phyloP scores from a whole-genome alignment of 306 rosid species.

The Albizia julibrissin region DNA sequence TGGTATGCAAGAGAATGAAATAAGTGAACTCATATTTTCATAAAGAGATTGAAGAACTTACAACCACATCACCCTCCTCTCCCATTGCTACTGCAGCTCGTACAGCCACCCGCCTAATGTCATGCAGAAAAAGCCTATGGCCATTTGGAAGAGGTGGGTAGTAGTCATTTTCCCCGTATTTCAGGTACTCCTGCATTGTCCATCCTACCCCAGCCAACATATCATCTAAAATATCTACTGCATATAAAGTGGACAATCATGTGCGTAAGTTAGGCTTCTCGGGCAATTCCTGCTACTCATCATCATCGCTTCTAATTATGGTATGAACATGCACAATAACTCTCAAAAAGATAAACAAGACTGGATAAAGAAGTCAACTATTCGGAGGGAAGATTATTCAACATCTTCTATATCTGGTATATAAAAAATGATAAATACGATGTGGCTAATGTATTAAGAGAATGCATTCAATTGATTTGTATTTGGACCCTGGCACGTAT shows the following conservation, averaged over 20 bases:
- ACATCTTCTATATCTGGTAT: neutral
- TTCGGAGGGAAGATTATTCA: neutral
- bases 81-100: constrained; percentile 99
- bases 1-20: constrained; percentile 13
- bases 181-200: constrained; percentile 96
- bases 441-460: neutral
- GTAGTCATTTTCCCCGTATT: constrained; percentile 89
- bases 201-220: constrained; percentile 97
- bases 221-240: constrained; percentile 96
- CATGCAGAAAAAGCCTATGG: constrained; percentile 90
- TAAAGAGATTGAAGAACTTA: constrained; percentile 66
- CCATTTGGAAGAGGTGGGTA: constrained; percentile 96
- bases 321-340: neutral
- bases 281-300: constrained; percentile 11
- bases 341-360: neutral
- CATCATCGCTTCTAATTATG: neutral
- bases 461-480: neutral
- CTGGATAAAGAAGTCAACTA: neutral
- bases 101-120: constrained; percentile 84
- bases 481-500: neutral
- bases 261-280: constrained; percentile 32
- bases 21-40: neutral
- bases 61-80: constrained; percentile 97
- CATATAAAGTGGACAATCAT: constrained; percentile 30
- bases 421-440: neutral